Evolutionary conservation across 179 eudicot species (phyloP), one percentile per base, ranked within the genome.

Genomic region (Gypsophila paniculata): DNA sequence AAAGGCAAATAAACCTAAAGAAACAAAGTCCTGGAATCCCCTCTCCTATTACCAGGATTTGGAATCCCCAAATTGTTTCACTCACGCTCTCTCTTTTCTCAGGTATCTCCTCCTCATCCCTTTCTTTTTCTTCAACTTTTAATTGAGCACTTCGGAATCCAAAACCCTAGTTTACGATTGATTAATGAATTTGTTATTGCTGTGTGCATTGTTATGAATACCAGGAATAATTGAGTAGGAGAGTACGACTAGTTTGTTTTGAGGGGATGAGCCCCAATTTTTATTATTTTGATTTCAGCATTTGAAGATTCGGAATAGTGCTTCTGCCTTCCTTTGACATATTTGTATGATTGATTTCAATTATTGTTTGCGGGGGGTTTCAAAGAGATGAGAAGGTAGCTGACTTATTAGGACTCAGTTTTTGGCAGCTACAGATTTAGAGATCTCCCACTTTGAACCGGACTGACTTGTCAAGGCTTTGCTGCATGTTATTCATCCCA

Each of bases 121-220:
- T 49, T 12, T 15, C 21, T 63, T 67, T 74, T 57, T 53, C 1
- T 70, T 55, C 0, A 6, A 36, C 54, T 29, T 68, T 1, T 64
- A 29, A 29, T 29, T 65, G 8, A 15, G 49, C 25, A 25, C 39
- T 70, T 17, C 44, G 69, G 52, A 36, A 71, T 26, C 38, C 38
- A 67, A 74, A 81, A 75, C 81, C 81, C 79, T 75, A 68, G 81
- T 71, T 78, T 55, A n/a, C n/a, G n/a, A 14, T 75, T 63, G 63
- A 32, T 74, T 73, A 17, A 4, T 66, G 49, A 29, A n/a, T n/a
- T n/a, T n/a, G 46, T 34, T 69, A 70, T 67, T 67, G 39, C 53
- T 73, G 70, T 44, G 64, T 76, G 75, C 77, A 73, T 77, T 80
- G 34, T 74, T 70, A 19, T 39, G 14, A 61, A 5, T 64, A 42